Evolutionary conservation across 2,329 filamentous ascomycete species (phyloP), one percentile per base, ranked within the genome.

Genomic region (Aspergillus amoenus): DNA sequence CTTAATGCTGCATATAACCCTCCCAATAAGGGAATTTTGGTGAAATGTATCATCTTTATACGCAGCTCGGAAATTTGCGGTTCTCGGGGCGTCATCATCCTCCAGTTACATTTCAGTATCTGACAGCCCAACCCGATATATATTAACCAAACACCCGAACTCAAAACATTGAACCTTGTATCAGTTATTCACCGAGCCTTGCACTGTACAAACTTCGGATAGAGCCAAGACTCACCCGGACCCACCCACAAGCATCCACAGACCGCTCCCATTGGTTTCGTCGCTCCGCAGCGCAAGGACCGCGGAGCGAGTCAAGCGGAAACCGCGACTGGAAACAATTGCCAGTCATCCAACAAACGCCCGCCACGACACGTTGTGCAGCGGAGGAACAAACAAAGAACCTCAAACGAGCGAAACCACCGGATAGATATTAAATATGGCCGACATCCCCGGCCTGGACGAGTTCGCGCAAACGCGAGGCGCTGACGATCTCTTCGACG

Each of bases 401-500:
- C 22, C 21, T 21, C 30, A 41, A 41, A 22, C 8, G 17, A 55
- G 18, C 9, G 17, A 21, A 37, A 27, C 13, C 17, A 51, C 9
- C 37, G 9, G 3, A 30, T 30, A 9, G 9, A 9, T 11, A 39
- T 6, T 40, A 11, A 56, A 45, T 34, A 62, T 60, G 58, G 55
- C 57, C 48, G 61, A 60, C 55, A 59, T 63, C 30, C 46, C 58
- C 22, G 58, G 54, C 5, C 75, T 79, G 68, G 78, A 80, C 55
- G 75, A 79, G 64, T 81, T 81, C 56, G 77, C 79, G 24, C 79
- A 81, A 55, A 81, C 79, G 2, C 74, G 79, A 21, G 78, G 75
- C 22, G 76, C 73, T n/a, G 78, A 81, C 58, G 78, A 81, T 64
- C 68, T 81, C 7, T 81, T 81, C 58, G 78, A 80, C 60, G 79